phyloP scores from a whole-genome alignment of 805 yeast species.

The Kluyveromyces siamensis region DNA sequence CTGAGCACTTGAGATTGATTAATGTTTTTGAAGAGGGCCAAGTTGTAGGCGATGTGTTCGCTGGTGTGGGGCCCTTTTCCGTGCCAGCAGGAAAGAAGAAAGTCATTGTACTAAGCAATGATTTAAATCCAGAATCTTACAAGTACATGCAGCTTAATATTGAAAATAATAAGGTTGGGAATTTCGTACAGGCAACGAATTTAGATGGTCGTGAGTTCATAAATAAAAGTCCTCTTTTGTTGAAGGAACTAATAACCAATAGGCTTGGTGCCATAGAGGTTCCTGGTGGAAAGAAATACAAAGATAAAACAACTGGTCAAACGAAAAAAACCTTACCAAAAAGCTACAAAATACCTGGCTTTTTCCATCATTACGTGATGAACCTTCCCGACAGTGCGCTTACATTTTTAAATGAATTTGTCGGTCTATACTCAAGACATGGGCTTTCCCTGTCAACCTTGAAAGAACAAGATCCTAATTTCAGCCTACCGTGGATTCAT shows the following conservation, averaged over 20 bases:
- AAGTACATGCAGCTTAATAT: slow-evolving; percentile 63
- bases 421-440: slow-evolving; percentile 50
- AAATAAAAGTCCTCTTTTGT: slow-evolving; percentile 41
- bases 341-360: slow-evolving; percentile 29
- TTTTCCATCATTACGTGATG: slow-evolving; percentile 72
- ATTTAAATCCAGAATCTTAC: slow-evolving; percentile 81
- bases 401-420: slow-evolving; percentile 66
- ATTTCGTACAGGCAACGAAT: slow-evolving; percentile 55
- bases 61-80: slow-evolving; percentile 98
- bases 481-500: slow-evolving; percentile 65
- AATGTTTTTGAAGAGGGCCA: slow-evolving; percentile 49
- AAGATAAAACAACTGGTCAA: slow-evolving; percentile 23
- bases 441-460: slow-evolving; percentile 21
- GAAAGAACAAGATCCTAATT: slow-evolving; percentile 32
- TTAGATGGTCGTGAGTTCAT: slow-evolving; percentile 82
- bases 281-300: slow-evolving; percentile 32
- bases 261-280: slow-evolving; percentile 32
- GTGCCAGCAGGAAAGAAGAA: slow-evolving; percentile 88
- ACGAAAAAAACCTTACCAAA: slow-evolving; percentile 14
- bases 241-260: slow-evolving; percentile 38
- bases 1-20: slow-evolving; percentile 85
- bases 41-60: slow-evolving; percentile 90
- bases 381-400: slow-evolving; percentile 91
- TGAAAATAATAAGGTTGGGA: slow-evolving; percentile 47
- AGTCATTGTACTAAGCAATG: slow-evolving; percentile 81